Evolutionary conservation across 768 basidiomycete genomes (phyloP).

Genomic region (Leccinum incarnatum): DNA sequence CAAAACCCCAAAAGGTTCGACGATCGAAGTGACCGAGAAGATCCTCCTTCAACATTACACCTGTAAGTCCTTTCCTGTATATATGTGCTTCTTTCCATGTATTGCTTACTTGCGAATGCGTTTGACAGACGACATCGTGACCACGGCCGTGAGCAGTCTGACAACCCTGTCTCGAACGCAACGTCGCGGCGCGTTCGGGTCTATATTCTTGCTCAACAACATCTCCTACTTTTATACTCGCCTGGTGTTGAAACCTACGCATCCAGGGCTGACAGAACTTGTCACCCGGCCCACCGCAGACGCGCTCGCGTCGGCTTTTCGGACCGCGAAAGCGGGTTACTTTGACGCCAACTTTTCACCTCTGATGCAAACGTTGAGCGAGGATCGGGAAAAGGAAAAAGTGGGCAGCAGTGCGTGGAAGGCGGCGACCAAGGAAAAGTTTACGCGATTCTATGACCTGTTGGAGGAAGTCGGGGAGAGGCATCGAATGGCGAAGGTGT

Average conservation of each 20-base stretch:
- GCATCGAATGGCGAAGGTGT: constrained; percentile 63
- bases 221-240: constrained; percentile 64
- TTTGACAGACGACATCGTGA: constrained; percentile 70
- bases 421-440: constrained; percentile 75
- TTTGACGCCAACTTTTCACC: constrained; percentile 82
- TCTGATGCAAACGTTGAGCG: constrained; percentile 59
- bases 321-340: constrained; percentile 80
- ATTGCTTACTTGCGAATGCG: neutral
- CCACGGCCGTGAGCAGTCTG: constrained; percentile 58
- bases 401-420: constrained; percentile 43
- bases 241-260: constrained; percentile 51
- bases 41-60: constrained; percentile 72
- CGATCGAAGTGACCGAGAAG: constrained; percentile 53
- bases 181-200: constrained; percentile 62
- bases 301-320: constrained; percentile 63
- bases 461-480: constrained; percentile 78
- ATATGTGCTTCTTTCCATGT: neutral
- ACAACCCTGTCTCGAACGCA: constrained; percentile 59
- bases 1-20: constrained; percentile 37
- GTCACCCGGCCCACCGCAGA: constrained; percentile 64
- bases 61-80: constrained; percentile 44
- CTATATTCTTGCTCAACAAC: constrained; percentile 82
- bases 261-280: constrained; percentile 45
- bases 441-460: constrained; percentile 76
- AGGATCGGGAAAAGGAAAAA: constrained; percentile 48